Evolutionary conservation across 208 protist genomes (phyloP).

Genomic region (Leishmania gerbilli): DNA sequence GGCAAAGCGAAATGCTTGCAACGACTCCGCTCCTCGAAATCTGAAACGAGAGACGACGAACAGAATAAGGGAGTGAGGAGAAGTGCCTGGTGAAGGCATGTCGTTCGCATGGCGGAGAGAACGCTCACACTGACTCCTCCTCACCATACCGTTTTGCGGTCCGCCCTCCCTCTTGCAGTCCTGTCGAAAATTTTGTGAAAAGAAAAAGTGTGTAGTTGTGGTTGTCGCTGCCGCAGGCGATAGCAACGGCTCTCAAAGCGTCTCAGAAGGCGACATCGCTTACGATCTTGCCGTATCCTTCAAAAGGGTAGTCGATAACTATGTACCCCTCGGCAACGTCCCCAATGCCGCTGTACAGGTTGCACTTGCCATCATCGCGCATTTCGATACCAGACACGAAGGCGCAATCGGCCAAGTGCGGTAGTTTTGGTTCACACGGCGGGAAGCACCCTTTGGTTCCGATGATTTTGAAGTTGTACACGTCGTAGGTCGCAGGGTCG

Average conservation of each 20-base stretch:
- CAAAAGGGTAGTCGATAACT: slow-evolving; percentile 69
- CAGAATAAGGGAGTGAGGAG: not conserved
- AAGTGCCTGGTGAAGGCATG: not conserved
- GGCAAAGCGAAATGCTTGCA: not conserved
- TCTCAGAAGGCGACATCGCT: slow-evolving; percentile 47
- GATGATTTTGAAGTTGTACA: slow-evolving; percentile 57
- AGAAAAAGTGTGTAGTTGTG: not conserved
- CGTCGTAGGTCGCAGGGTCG: slow-evolving; percentile 42
- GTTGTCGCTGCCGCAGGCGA: not conserved
- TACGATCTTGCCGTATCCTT: slow-evolving; percentile 47
- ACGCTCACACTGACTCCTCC: not conserved
- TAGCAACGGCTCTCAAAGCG: not conserved
- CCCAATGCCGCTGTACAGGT: slow-evolving; percentile 50
- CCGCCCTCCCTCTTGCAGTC: not conserved
- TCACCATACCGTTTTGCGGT: not conserved
- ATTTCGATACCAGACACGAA: slow-evolving; percentile 56
- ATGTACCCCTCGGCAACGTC: slow-evolving; percentile 38
- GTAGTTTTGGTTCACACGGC: slow-evolving; percentile 32
- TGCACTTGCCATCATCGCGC: slow-evolving; percentile 44
- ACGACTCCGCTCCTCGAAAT: not conserved
- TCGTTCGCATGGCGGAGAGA: not conserved
- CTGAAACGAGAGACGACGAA: not conserved
- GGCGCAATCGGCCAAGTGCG: slow-evolving; percentile 36
- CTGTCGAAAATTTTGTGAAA: not conserved
- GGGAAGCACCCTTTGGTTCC: slow-evolving; percentile 49